phyloP scores from a whole-genome alignment of 2,329 filamentous ascomycete species.

The Fusarium agapanthi region DNA sequence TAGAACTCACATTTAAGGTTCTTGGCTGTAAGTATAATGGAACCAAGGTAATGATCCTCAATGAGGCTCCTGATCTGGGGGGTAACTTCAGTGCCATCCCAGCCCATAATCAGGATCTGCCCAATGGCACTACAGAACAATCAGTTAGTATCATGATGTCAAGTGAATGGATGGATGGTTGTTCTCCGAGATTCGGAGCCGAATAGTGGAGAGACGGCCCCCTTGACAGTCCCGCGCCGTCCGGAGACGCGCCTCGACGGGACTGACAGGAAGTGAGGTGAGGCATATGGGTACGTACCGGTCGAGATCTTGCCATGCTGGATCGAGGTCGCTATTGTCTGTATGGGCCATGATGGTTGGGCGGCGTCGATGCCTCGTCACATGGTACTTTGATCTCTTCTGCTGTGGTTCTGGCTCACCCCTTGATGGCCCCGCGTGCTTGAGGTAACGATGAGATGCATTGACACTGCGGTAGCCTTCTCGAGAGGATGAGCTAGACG shows the following conservation, averaged over 20 bases:
- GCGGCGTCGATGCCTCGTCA: conserved; percentile 39
- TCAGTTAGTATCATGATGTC: conserved; percentile 31
- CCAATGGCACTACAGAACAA: conserved; percentile 69
- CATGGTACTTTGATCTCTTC: conserved; percentile 38
- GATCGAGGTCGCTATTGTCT: conserved; percentile 55
- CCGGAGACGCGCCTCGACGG: conserved; percentile 6
- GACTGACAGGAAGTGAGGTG: conserved; percentile 1
- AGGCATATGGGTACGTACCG: conserved; percentile 64
- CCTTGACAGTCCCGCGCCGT: background rate
- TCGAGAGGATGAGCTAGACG: conserved; percentile 36
- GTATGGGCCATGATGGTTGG: conserved; percentile 49
- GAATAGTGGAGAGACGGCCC: conserved; percentile 30
- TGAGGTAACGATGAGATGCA: conserved; percentile 45
- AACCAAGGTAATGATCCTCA: conserved; percentile 86
- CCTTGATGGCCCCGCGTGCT: conserved; percentile 38
- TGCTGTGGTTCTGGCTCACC: conserved; percentile 22
- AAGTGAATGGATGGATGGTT: background rate
- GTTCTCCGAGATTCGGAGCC: conserved; percentile 29
- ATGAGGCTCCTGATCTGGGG: conserved; percentile 84
- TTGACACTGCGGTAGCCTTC: conserved; percentile 30
- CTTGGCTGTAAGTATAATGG: conserved; percentile 84
- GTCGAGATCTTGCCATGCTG: conserved; percentile 79
- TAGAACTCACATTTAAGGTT: conserved; percentile 77
- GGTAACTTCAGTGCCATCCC: conserved; percentile 84
- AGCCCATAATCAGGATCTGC: conserved; percentile 84